Conservation (phyloP, 768 basidiomycete species). For the Pholiota conissans region DNA sequence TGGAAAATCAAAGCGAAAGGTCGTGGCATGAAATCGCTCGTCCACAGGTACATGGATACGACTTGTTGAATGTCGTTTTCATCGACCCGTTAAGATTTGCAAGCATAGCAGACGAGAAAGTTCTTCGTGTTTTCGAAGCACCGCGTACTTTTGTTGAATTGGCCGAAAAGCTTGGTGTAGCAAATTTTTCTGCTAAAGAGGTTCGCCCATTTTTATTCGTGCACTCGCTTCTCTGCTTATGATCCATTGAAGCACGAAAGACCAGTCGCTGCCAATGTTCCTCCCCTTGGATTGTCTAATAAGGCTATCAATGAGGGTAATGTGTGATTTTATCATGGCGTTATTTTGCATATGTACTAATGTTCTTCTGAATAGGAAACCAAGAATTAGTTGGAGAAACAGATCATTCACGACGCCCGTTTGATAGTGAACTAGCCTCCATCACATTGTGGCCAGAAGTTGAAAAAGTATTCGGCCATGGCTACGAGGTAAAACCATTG, state of each 20-base stretch:
- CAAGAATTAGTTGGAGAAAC: constrained; percentile 24
- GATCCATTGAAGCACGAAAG: constrained; percentile 45
- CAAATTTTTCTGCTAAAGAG: constrained; percentile 46
- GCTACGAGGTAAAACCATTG: constrained; percentile 75
- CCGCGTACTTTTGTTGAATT: constrained; percentile 76
- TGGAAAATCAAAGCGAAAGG: not conserved
- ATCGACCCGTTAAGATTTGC: constrained; percentile 77
- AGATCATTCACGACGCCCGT: constrained; percentile 50
- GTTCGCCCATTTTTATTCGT: constrained; percentile 32
- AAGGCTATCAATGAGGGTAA: constrained; percentile 79
- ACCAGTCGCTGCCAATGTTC: constrained; percentile 84
- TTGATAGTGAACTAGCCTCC: constrained; percentile 87
- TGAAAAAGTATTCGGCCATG: constrained; percentile 97
- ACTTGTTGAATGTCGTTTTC: constrained; percentile 79
- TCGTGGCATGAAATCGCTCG: constrained; percentile 87
- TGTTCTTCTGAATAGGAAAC: constrained; percentile 10
- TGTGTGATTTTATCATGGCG: constrained; percentile 15
- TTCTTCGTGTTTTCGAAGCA: constrained; percentile 90
- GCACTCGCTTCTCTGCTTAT: not conserved
- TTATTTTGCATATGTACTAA: not conserved
- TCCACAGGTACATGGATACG: constrained; percentile 97
- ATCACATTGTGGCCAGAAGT: constrained; percentile 95
- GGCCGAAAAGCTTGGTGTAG: constrained; percentile 50
- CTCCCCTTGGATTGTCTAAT: constrained; percentile 93
- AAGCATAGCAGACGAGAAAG: constrained; percentile 96